Evolutionary conservation across 176 grass and related monocot species (phyloP), one percentile per base, ranked within the genome.

Genomic region (Bothriochloa decipiens): DNA sequence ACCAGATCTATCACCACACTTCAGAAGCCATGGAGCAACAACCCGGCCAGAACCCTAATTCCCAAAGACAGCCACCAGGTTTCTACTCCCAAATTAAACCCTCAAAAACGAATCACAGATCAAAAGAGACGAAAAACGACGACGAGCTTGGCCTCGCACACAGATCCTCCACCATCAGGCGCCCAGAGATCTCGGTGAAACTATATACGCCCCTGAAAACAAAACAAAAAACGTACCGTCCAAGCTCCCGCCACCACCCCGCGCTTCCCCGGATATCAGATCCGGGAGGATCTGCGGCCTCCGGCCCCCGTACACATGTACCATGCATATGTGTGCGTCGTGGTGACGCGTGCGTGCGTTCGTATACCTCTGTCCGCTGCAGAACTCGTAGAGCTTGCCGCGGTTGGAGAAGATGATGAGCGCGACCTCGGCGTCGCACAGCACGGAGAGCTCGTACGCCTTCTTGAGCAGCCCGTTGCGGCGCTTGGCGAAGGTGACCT

Each of bases 371-470:
- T 84, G 75, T 8, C 84, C 78, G 82, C 92, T 98, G 87, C 88
- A 92, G 91, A 98, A 98, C 91, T 98, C 95, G 42, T 91, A 95
- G 80, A 98, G 88, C 84, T 98, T 98, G 22, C 95, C 92, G 32
- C 91, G 88, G 88, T 86, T 95, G 47, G 95, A 98, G 91, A 98
- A 98, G 88, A 98, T 29, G 88, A 98, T 93, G 68, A 98, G 92
- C 27, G 95, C 95, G 62, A 98, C 91, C 77, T 98, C 95, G 13
- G 92, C 95, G 41, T 97, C 92, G 83, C 95, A 97, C 76, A 95
- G 88, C 35, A 97, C 95, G 22, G 92, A 95, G 61, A 97, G 92
- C 90, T 97, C 95, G 71, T 93, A 97, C 27, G 95, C 95, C 88
- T 97, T 97, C 89, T 97, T 97, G 40, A 97, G 84, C 76, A 97